Conservation (phyloP, 306 rosid species). For the Vigna angularis region DNA sequence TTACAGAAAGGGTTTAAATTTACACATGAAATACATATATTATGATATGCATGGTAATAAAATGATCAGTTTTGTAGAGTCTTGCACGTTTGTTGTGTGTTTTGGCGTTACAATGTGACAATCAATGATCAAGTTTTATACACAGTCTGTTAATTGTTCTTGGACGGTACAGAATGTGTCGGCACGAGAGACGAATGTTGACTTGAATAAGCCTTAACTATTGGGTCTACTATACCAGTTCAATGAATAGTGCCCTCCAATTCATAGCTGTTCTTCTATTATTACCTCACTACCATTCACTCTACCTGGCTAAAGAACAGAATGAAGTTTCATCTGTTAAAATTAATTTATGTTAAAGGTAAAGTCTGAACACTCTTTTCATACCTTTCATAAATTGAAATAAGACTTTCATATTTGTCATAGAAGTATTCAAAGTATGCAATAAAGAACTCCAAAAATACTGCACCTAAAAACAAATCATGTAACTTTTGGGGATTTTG, state of each 20-base stretch:
- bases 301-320: conserved; percentile 41
- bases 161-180: conserved; percentile 44
- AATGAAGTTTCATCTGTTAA: conserved; percentile 17
- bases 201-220: conserved; percentile 40
- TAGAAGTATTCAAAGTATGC: conserved; percentile 11
- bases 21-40: not conserved
- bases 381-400: not conserved
- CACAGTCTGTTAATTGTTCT: conserved; percentile 25
- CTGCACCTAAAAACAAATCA: conserved; percentile 8
- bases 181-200: conserved; percentile 42
- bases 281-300: conserved; percentile 13
- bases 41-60: conserved; percentile 9
- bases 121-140: not conserved
- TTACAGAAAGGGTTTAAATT: not conserved
- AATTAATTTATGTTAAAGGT: conserved; percentile 41
- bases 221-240: conserved; percentile 22
- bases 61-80: not conserved
- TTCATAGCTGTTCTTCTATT: conserved; percentile 8
- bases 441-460: conserved; percentile 7
- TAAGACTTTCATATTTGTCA: conserved; percentile 24
- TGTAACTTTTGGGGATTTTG: conserved; percentile 42
- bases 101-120: not conserved
- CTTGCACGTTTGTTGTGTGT: not conserved
- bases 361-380: conserved; percentile 27
- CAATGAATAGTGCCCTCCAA: conserved; percentile 28